Conservation (phyloP, 441 rosid species). For the Syzygium syzygioides region DNA sequence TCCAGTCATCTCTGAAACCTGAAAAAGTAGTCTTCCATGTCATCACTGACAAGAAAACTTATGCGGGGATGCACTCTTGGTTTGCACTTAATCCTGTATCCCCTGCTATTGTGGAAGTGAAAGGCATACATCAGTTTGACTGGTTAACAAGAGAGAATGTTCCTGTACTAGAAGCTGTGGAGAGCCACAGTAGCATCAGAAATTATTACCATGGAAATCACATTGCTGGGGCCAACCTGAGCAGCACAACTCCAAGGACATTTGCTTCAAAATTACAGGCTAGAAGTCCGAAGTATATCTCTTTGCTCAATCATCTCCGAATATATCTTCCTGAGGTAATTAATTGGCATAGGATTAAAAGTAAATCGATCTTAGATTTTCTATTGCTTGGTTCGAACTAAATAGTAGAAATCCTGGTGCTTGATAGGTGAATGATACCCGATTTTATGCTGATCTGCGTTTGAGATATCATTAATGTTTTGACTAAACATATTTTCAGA, state of each 20-base stretch:
- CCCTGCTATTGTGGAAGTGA: conserved; percentile 94
- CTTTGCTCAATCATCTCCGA: conserved; percentile 95
- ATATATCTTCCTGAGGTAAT: conserved; percentile 97
- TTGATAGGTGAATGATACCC: neutral
- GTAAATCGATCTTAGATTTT: neutral
- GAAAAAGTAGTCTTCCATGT: conserved; percentile 93
- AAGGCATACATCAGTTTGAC: conserved; percentile 98
- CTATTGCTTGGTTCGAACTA: neutral
- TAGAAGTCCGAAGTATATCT: conserved; percentile 98
- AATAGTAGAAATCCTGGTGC: neutral
- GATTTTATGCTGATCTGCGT: neutral
- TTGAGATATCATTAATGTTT: neutral
- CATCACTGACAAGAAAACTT: conserved; percentile 99
- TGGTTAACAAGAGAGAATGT: conserved; percentile 99
- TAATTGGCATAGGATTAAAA: neutral
- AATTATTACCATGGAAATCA: conserved; percentile 96
- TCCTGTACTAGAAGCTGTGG: conserved; percentile 98
- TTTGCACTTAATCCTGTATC: conserved; percentile 82
- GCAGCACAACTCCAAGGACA: conserved; percentile 68
- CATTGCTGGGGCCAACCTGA: conserved; percentile 75
- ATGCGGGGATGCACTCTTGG: conserved; percentile 99
- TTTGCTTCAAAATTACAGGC: conserved; percentile 97
- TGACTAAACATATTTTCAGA: neutral
- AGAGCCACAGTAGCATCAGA: conserved; percentile 76
- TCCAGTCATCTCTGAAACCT: conserved; percentile 77